Evolutionary conservation across 148 eudicot species (phyloP), one percentile per base, ranked within the genome.

Genomic region (Mesembryanthemum crystallinum): DNA sequence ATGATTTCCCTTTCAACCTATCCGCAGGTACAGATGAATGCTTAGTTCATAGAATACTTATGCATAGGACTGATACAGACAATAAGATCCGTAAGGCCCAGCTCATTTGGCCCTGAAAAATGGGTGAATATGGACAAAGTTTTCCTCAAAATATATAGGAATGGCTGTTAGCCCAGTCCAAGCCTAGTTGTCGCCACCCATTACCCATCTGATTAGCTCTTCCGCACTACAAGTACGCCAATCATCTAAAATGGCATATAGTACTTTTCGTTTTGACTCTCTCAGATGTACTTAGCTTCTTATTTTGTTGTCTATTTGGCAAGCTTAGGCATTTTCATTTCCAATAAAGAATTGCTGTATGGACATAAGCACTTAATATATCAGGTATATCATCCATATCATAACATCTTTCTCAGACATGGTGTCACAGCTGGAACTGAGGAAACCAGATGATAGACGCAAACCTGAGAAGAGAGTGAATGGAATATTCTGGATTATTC

Each of bases 401-500:
- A 64, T 84, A 57, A 82, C 75, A 32, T 76, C 47, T 85, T 78
- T 83, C 35, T 65, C 80, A 95, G 99, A 91, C 85, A 83, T 91
- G 76, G 87, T 85, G 63, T 87, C 96, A 63, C 91, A 88, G 86
- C 88, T 92, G 80, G 99, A 95, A 75, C 85, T 95, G 69, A 90
- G 89, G 83, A 89, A 82, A 82, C 85, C 84, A 39, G 84, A 80
- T 59, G 82, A 70, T 68, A 89, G 68, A 77, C 80, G 72, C 75
- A 92, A 87, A 81, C 90, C 84, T 12, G 94, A 83, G 77, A 95
- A 88, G 89, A 88, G 82, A 47, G 96, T 87, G 67, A 92, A 89
- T 78, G 99, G 97, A 59, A 69, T 95, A 71, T 92, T 90, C 85
- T 95, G 96, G 96, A 92, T 95, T 83, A 70, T 95, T 79, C 97